phyloP scores from a whole-genome alignment of 2,329 filamentous ascomycete genomes.

The Rosellinia necatrix region DNA sequence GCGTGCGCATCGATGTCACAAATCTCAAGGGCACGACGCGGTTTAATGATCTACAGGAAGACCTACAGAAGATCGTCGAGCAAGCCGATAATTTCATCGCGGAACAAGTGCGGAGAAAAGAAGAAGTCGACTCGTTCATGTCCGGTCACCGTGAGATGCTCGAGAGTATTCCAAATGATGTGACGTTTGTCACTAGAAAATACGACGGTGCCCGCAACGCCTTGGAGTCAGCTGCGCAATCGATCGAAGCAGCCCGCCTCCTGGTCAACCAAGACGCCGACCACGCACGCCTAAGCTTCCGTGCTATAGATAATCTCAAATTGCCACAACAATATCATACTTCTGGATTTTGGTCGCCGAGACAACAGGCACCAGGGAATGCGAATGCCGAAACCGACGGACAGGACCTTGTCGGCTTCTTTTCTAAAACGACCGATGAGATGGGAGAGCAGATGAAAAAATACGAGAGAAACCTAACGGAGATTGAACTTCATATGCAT shows the following conservation, averaged over 20 bases:
- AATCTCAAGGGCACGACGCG: slow-evolving; percentile 86
- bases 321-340: slow-evolving; percentile 56
- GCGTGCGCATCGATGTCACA: slow-evolving; percentile 77
- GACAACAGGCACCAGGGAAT: slow-evolving; percentile 47
- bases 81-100: slow-evolving; percentile 80
- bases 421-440: slow-evolving; percentile 65
- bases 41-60: slow-evolving; percentile 85
- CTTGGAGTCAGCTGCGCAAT: slow-evolving; percentile 47
- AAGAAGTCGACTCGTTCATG: slow-evolving; percentile 73
- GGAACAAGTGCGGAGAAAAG: slow-evolving; percentile 76
- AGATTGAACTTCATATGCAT: slow-evolving; percentile 69
- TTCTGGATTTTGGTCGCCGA: slow-evolving; percentile 48
- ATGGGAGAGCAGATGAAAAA: slow-evolving; percentile 61
- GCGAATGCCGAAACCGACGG: slow-evolving; percentile 53
- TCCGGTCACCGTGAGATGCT: slow-evolving; percentile 60
- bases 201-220: slow-evolving; percentile 50
- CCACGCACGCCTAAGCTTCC: slow-evolving; percentile 50
- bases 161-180: slow-evolving; percentile 52
- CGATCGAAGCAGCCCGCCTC: slow-evolving; percentile 48
- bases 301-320: slow-evolving; percentile 52
- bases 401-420: slow-evolving; percentile 66
- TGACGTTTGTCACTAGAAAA: slow-evolving; percentile 51
- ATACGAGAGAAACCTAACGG: slow-evolving; percentile 62
- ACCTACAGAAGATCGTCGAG: slow-evolving; percentile 78
- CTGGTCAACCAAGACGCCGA: slow-evolving; percentile 49